phyloP scores from a whole-genome alignment of 2,329 filamentous ascomycete genomes.

The Trichoderma arundinaceum region DNA sequence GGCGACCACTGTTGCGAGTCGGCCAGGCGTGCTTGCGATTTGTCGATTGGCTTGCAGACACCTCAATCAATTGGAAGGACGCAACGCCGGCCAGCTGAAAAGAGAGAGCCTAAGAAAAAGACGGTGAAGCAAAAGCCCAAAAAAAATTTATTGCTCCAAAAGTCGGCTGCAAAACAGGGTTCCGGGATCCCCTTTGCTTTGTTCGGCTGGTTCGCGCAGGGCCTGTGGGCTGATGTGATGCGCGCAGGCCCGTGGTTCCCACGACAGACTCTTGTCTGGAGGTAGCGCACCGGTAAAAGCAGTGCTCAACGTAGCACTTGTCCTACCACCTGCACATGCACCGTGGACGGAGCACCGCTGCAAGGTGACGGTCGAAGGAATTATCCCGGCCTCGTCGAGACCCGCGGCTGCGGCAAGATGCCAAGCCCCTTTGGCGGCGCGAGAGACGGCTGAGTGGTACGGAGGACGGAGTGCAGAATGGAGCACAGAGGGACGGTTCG shows the following conservation, averaged over 20 bases:
- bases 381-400: slow-evolving; percentile 14
- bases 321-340: background rate
- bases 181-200: slow-evolving; percentile 10
- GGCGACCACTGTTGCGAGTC: slow-evolving; percentile 9
- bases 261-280: too few species aligned
- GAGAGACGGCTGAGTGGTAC: slow-evolving; percentile 8
- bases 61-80: background rate
- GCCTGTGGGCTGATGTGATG: slow-evolving; percentile 25
- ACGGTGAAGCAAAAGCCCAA: slow-evolving; percentile 7
- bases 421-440: slow-evolving; percentile 20
- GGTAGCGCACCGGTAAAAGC: too few species aligned
- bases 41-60: slow-evolving; percentile 5
- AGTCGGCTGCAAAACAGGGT: background rate
- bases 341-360: slow-evolving; percentile 10
- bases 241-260: slow-evolving; percentile 21
- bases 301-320: slow-evolving; percentile 9
- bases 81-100: background rate
- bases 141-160: background rate
- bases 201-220: background rate
- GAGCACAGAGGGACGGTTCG: slow-evolving; percentile 11
- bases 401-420: slow-evolving; percentile 26
- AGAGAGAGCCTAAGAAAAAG: background rate
- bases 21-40: slow-evolving; percentile 5
- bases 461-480: slow-evolving; percentile 15
- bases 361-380: slow-evolving; percentile 2